These are phyloP conservation scores for Nicotiana attenuata DNA, from an alignment of 257 asterid genomes.

Conservation along the genomic window DNA sequence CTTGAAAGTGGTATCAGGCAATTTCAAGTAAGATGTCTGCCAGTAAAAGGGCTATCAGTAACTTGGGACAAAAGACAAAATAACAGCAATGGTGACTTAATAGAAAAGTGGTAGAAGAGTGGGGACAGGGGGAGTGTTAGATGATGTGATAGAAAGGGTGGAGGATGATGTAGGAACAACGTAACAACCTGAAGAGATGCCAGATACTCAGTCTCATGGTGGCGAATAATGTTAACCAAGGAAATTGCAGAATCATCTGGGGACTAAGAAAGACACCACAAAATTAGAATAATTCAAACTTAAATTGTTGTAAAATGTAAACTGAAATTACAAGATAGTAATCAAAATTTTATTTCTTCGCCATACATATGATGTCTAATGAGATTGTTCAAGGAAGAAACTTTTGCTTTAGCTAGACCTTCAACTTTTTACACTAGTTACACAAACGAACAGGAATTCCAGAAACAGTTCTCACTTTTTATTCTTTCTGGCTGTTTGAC, in stretches of 20 bases:
- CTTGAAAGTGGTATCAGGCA: conserved; percentile 97
- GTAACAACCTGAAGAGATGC: conserved; percentile 67
- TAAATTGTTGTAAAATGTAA: background rate
- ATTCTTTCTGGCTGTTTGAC: background rate
- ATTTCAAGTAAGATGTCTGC: conserved; percentile 69
- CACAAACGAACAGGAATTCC: background rate
- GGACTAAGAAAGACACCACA: conserved; percentile 44
- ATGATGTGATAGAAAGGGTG: conserved; percentile 2
- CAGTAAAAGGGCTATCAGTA: conserved; percentile 14
- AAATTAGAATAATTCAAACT: conserved; percentile 8
- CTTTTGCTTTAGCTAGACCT: background rate
- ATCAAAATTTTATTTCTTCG: background rate
- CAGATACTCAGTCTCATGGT: conserved; percentile 84
- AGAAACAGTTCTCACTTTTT: conserved; percentile 4
- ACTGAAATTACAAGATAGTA: background rate
- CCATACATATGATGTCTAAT: background rate
- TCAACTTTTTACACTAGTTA: background rate
- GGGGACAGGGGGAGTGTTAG: background rate
- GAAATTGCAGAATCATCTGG: conserved; percentile 81
- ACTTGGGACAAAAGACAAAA: background rate
- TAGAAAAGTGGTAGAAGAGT: background rate
- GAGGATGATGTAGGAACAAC: background rate
- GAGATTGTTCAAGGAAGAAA: background rate
- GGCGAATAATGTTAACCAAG: conserved; percentile 66
- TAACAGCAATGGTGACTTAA: background rate